Evolutionary conservation across 148 eudicot genomes (phyloP), one percentile per base, ranked within the genome.

Genomic region (Diospyros kaki): DNA sequence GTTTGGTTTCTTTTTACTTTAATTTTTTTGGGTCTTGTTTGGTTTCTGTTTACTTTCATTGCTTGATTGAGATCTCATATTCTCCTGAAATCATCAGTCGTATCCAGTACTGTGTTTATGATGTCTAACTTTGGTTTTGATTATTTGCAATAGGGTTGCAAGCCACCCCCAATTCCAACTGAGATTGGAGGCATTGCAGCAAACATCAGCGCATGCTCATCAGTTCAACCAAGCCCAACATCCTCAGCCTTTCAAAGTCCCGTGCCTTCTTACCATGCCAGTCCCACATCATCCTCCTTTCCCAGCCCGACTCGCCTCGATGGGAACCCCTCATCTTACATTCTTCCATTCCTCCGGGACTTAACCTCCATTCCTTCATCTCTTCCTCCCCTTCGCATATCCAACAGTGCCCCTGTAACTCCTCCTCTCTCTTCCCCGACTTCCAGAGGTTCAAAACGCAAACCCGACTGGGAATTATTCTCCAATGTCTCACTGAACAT

Each of bases 361-460:
- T 64, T 91, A 52, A 83, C 88, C 53, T 84, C 91, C 41, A 81
- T 92, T 66, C 94, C 97, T 12, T 40, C 87, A 1, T 84, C 94
- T 59, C 91, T 94, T 5, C 93, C 93, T 14, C 83, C 89, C 45
- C 80, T 92, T n/a, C 91, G 98, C 8, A 89, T 94, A 58, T 94
- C 98, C 10, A 94, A 84, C 76, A 94, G 98, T 68, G 98, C 98
- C 39, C 98, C 98, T 13, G 92, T 94, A 9, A 94, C 98, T 1
- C 98, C 98, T 2, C 98, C 97, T 45, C 85, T 90, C 4, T 92
- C 97, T 28, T 95, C 98, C 54, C 98, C 98, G 4, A 89, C 89
- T 70, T 80, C 93, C 4, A 84, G 90, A 73, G 86, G 87, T 6
- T 89, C 98, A 6, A 95, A 92, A 82, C 89, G 90, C 46, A 92